Evolutionary conservation across 2,329 filamentous ascomycete species (phyloP).

Genomic region (Hymenoscyphus albidus): DNA sequence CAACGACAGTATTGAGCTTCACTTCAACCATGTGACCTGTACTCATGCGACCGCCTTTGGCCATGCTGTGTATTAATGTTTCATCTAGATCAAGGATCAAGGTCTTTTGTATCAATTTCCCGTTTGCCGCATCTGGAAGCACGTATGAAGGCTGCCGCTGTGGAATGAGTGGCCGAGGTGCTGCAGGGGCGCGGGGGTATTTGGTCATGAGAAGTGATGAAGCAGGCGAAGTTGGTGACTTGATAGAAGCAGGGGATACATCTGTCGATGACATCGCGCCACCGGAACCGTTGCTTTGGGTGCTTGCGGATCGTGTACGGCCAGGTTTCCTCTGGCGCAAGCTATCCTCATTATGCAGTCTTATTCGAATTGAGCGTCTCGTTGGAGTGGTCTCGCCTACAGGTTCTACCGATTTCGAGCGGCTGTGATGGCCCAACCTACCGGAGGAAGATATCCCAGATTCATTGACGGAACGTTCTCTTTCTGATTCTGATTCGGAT

Average conservation of each 20-base stretch:
- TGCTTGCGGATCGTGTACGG: conserved; percentile 50
- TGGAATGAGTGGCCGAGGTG: conserved; percentile 85
- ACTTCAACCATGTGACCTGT: conserved; percentile 99
- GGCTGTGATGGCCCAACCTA: conserved; percentile 46
- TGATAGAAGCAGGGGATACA: conserved; percentile 73
- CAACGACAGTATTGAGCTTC: conserved; percentile 70
- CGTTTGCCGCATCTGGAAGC: conserved; percentile 46
- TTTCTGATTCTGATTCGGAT: conserved; percentile 61
- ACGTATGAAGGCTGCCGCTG: conserved; percentile 85
- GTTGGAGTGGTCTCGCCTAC: conserved; percentile 63
- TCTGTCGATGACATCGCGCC: conserved; percentile 32
- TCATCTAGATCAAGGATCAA: conserved; percentile 94
- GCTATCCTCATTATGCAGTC: conserved; percentile 77
- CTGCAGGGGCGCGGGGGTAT: conserved; percentile 85
- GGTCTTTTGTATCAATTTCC: conserved; percentile 73
- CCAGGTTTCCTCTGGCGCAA: conserved; percentile 69
- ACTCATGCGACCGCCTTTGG: conserved; percentile 91
- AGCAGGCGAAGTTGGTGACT: conserved; percentile 85
- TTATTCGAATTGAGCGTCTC: conserved; percentile 84
- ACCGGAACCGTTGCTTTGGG: conserved; percentile 40
- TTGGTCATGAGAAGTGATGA: conserved; percentile 68
- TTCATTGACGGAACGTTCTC: conserved; percentile 33
- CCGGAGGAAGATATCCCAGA: conserved; percentile 19
- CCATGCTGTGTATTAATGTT: conserved; percentile 96
- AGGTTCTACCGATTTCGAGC: conserved; percentile 58